Evolutionary conservation across 768 basidiomycete species (phyloP).

Genomic region (Ramaria sp.): DNA sequence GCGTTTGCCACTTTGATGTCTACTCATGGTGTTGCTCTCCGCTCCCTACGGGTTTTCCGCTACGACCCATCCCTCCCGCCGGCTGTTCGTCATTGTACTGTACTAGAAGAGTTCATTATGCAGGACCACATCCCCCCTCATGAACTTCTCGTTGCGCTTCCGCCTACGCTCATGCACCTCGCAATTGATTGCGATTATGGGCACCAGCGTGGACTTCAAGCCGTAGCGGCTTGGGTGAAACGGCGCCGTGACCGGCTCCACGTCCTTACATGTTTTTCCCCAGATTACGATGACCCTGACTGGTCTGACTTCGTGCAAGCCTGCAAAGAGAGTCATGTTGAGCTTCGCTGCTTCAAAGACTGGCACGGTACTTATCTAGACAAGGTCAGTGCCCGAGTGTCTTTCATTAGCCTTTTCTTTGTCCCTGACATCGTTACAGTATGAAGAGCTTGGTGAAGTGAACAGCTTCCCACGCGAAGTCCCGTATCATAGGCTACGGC

Average conservation of each 20-base stretch:
- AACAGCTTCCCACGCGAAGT: neutral
- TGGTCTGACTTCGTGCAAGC: neutral
- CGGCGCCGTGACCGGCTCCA: neutral
- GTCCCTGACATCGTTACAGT: neutral
- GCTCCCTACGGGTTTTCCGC: slow-evolving; percentile 1
- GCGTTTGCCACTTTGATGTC: neutral
- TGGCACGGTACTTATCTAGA: neutral
- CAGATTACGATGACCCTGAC: neutral
- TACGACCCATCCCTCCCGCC: neutral
- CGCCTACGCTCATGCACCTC: neutral
- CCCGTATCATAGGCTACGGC: neutral
- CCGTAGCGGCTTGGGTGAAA: neutral
- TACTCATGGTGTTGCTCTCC: neutral
- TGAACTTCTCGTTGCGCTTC: neutral
- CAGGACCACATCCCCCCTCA: neutral
- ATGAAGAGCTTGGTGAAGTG: neutral
- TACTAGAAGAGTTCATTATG: neutral
- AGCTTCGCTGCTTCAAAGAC: slow-evolving; percentile 1
- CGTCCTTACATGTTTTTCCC: neutral
- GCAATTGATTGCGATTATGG: neutral
- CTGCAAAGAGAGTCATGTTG: neutral
- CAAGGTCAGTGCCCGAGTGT: neutral
- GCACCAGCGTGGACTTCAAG: neutral
- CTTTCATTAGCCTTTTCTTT: neutral
- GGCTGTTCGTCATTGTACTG: neutral